Conservation (phyloP, 2,329 filamentous ascomycete species). For the Alternaria triticina region DNA sequence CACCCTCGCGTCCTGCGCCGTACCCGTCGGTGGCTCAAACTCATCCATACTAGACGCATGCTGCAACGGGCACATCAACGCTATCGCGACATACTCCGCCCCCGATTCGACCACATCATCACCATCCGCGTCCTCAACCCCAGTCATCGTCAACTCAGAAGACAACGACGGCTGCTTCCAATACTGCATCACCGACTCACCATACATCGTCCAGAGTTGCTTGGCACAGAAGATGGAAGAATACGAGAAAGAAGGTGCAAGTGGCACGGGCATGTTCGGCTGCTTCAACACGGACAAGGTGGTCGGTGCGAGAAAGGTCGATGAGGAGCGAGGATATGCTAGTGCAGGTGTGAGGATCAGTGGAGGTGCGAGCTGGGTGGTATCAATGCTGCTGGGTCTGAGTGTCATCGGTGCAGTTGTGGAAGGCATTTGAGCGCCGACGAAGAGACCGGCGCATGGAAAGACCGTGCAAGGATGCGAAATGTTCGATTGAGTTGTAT, state of each 20-base stretch:
- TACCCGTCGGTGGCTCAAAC: conserved; percentile 36
- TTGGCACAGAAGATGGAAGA: conserved; percentile 18
- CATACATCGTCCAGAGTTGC: conserved; percentile 16
- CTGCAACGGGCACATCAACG: conserved; percentile 40
- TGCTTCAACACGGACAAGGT: conserved; percentile 19
- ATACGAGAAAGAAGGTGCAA: conserved; percentile 5
- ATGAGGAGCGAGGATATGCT: conserved; percentile 8
- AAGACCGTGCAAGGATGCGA: neutral
- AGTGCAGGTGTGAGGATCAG: conserved; percentile 8
- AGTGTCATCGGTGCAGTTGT: conserved; percentile 14
- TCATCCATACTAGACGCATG: conserved; percentile 37
- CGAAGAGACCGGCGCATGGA: neutral
- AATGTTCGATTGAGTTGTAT: conserved; percentile 9
- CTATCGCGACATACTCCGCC: conserved; percentile 27
- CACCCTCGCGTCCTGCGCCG: conserved; percentile 27
- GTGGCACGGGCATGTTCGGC: conserved; percentile 7
- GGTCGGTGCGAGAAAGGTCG: conserved; percentile 7
- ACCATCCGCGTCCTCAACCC: neutral
- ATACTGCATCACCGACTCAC: conserved; percentile 31
- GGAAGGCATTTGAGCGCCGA: neutral
- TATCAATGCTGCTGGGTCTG: conserved; percentile 11
- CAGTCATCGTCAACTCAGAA: conserved; percentile 15
- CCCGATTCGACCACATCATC: conserved; percentile 7
- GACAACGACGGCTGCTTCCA: conserved; percentile 29
- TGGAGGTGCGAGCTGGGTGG: conserved; percentile 6